Base-by-base conservation (phyloP, 129 eudicot species). In the Scalesia atractyloides region DNA sequence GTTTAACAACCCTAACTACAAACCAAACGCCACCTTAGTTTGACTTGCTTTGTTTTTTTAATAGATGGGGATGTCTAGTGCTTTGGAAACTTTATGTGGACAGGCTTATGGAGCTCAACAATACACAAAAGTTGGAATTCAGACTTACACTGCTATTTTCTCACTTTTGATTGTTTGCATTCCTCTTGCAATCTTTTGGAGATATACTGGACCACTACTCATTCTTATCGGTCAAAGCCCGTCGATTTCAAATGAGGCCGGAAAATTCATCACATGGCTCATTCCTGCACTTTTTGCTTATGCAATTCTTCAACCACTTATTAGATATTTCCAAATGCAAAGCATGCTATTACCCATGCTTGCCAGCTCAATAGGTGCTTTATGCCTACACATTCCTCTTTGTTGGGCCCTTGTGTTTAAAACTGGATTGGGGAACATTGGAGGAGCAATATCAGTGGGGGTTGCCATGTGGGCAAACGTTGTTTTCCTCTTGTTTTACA, bases 81-180 rank as follows among this genome's bases (percentile, higher is more conserved):
- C 88, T 44, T 58, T 89, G 52, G 96, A 89, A 79, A 89, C 96
- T 14, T 70, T 86, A 60, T 75, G 94, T 46, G 96, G 96, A 47
- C 97, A 90, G 63, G 89, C 97, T 26, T 90, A 48, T 67, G 97
- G 97, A 50, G 97, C 95, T 68, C 74, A 85, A 48, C 97, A 90
- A 67, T 90, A 85, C 74, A 56, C 79, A 73, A 87, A 76, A 75
- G n/a, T 90, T 44, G 91, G 97, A 72, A 87, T 83, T 9, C 86
- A 66, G 13, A 87, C 78, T 17, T 85, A 85, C 84, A 85, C 91
- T 10, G 97, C 94, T 10, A 81, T 87, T 48, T 68, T 87, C 58
- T 87, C 80, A 26, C 91, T 90, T 30, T 6, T 59, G 44, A 26
- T 85, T 13, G 87, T 87, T 15, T 85, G 91, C 76, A 81, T 87